Base-by-base conservation (phyloP, 208 protist species). In the Wallacemonas sp. region DNA sequence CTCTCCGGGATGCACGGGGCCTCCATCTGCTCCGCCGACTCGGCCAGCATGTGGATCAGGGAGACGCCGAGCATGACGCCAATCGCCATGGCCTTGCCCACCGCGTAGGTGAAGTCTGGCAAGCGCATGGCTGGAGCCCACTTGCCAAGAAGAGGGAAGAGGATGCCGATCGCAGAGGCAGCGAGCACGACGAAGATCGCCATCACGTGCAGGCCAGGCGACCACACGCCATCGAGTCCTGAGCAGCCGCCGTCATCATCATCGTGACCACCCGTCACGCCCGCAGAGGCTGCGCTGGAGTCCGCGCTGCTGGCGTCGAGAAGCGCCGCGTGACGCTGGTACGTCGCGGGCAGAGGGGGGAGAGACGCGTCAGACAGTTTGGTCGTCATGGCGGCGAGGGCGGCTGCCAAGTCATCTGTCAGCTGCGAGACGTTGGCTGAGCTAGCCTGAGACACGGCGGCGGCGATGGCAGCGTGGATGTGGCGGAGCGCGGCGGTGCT, bases 41-140 rank as follows among this genome's bases (percentile, higher is more conserved):
- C 72, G 34, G 55, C 33, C 16, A 85, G 56, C 69, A 92, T 86
- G 77, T 83, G 76, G 41, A 92, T 77, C 8, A 78, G 56, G 2
- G 85, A 65, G 16, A 92, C 81, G 9, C 71, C 48, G 3, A 92
- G 55, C 29, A 92, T 62, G 17, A 92, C 85, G 12, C 85, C 85
- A 27, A 75, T 87, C 1, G 81, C 69, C 2, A 77, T 41, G 26
- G 77, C 72, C 71, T 91, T 91, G 34, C 78, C 78, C 19, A 88
- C 33, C 0, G 78, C 64, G 60, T 82, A 80, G 27, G 67, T 63
- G 54, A 80, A 91, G 3, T 72, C 65, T 1, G 65, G 67, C 23
- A 81, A 11, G 11, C 58, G 71, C 21, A 87, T 68, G 1, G 34
- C 24, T 5, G 74, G 46, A 1, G 72, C 57, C 14, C 74, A 77